Percentiles rank a stretch among this genome's conserved stretches.
Evolutionary conservation across 805 yeast genomes (phyloP).

Genomic region (Pichia scutulata): DNA sequence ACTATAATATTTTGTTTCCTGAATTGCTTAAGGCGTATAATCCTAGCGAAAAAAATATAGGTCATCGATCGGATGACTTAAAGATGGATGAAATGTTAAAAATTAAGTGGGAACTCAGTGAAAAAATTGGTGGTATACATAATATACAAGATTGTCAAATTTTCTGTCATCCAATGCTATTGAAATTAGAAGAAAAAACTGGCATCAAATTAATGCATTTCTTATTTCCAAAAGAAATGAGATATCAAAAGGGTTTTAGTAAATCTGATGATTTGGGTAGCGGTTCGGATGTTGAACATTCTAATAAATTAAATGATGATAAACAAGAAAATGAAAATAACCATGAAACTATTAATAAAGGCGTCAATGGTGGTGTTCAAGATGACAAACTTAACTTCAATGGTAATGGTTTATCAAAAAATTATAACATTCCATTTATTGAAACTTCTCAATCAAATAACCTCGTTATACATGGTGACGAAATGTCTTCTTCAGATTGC

Average conservation of each 20-base stretch:
- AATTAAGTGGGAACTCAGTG: constrained; percentile 69
- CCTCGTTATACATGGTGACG: not conserved
- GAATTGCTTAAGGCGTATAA: constrained; percentile 55
- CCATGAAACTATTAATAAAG: not conserved
- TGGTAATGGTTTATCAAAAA: not conserved
- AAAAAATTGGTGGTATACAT: constrained; percentile 88
- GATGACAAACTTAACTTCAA: not conserved
- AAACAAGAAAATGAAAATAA: not conserved
- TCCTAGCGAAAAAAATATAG: not conserved
- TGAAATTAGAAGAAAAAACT: constrained; percentile 67
- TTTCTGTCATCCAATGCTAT: constrained; percentile 53
- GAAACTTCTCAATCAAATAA: not conserved
- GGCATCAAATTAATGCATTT: constrained; percentile 58
- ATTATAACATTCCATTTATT: not conserved
- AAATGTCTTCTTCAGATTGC: not conserved
- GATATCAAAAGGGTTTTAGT: not conserved
- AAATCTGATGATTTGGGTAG: not conserved
- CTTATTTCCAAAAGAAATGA: constrained; percentile 47
- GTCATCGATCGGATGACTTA: constrained; percentile 7
- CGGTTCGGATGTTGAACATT: not conserved
- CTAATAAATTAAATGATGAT: not conserved
- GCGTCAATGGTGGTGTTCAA: not conserved
- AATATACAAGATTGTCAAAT: constrained; percentile 61
- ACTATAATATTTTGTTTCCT: constrained; percentile 51
- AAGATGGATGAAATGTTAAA: constrained; percentile 30